Percentiles rank a stretch among this genome's conserved stretches.
These are phyloP conservation scores for Stephanodiscus minutulus DNA, from an alignment of 108 stramenopile species.

Conservation along the genomic window DNA sequence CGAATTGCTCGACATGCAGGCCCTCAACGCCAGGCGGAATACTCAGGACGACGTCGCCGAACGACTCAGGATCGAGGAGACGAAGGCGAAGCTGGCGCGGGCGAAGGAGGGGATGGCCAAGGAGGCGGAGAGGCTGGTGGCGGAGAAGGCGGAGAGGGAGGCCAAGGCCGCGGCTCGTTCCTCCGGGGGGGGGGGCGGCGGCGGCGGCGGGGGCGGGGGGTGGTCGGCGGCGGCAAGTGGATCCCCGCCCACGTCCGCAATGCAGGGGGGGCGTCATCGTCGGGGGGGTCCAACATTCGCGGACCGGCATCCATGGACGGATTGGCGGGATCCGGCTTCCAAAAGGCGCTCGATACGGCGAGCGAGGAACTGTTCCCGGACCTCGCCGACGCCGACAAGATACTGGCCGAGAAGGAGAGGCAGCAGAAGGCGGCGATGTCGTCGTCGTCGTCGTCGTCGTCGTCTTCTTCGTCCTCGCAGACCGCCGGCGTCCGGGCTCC, in stretches of 20 bases:
- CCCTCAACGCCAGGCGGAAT: slow-evolving; percentile 57
- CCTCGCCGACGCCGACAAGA: slow-evolving; percentile 77
- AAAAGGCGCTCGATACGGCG: slow-evolving; percentile 57
- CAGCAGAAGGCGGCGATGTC: slow-evolving; percentile 55
- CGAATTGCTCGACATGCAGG: slow-evolving; percentile 80
- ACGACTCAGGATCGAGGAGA: slow-evolving; percentile 83
- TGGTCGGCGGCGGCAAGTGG: slow-evolving; percentile 58
- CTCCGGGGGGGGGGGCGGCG: slow-evolving; percentile 4
- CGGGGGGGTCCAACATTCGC: slow-evolving; percentile 22
- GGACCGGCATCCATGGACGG: slow-evolving; percentile 34
- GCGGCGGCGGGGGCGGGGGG: slow-evolving; percentile 35
- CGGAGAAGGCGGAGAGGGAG: slow-evolving; percentile 73
- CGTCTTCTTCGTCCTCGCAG: slow-evolving; percentile 33
- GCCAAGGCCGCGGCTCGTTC: slow-evolving; percentile 32
- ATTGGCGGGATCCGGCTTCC: slow-evolving; percentile 12
- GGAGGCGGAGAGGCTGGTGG: slow-evolving; percentile 78
- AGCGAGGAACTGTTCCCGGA: slow-evolving; percentile 87
- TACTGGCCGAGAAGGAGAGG: slow-evolving; percentile 72
- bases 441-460: slow-evolving; percentile 50
- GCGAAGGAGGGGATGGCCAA: slow-evolving; percentile 88
- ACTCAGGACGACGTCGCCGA: slow-evolving; percentile 82
- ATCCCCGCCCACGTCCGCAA: slow-evolving; percentile 60
- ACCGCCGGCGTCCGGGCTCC: slow-evolving; percentile 55
- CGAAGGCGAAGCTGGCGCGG: slow-evolving; percentile 73
- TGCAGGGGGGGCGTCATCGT: neutral